Base-by-base conservation (phyloP, 352 stramenopile genomes). In the Globisporangium sylvaticum region DNA sequence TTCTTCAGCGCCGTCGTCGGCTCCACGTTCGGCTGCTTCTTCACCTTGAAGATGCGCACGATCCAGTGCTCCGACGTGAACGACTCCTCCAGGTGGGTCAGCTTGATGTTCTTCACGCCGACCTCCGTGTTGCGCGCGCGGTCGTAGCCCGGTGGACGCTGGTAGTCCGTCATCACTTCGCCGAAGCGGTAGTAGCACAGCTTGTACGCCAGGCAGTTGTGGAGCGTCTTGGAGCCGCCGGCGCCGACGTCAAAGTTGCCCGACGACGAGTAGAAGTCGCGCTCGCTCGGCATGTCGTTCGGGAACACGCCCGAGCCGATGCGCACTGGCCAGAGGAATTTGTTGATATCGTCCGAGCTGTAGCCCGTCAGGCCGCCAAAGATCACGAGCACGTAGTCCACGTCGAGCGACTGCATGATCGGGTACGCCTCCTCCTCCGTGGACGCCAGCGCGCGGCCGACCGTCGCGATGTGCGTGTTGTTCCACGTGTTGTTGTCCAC, bases 401-500 rank as follows among this genome's bases (percentile, higher is more conserved):
- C 92, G 69, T 96, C 92, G n/a, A 98, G 80, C 61, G 78, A 90
- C 69, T 94, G 81, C 55, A 97, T 74, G 61, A 98, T 97, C 50
- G 87, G 87, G 65, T 96, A 95, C 9, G 92, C 91, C 22, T 94
- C 83, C 56, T 97, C 86, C 69, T 97, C 91, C 3, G 83, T 80
- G 8, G 84, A 90, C 18, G 89, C 84, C 25, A 98, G 68, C 4
- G 87, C 89, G 32, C 92, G 87, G 1, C 94, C 95, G n/a, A 98
- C 91, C 15, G 92, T 98, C 46, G 94, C 94, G 65, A 98, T 98
- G 77, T 98, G 94, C 48, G 92, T 97, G 77, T 98, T 97, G 82
- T 98, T 98, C 94, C 94, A 98, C 68, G 94, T 98, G 73, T 98
- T 98, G 80, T 97, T 97, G 78, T 98, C 95, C 2, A 98, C 95